Conservation (phyloP, 2,329 filamentous ascomycete species). For the Tolypocladium album region DNA sequence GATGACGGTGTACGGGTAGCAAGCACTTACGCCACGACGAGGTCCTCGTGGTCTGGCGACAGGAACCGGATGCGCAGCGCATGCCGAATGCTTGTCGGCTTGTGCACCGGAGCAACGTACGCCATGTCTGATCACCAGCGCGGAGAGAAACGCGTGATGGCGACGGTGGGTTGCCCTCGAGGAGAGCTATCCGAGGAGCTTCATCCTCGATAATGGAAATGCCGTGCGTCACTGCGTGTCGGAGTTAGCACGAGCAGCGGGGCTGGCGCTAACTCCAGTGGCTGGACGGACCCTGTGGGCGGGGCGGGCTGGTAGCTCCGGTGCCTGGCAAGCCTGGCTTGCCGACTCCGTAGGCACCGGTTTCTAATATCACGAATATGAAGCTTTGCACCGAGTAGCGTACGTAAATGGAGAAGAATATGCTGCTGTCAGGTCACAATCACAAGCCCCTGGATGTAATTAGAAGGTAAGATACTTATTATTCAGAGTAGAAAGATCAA, state of each 20-base stretch:
- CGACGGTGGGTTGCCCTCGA: constrained; percentile 6
- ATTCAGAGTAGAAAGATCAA: no score
- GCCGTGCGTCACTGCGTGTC: background rate
- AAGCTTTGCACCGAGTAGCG: no score
- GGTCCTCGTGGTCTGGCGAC: constrained; percentile 61
- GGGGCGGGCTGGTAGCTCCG: background rate
- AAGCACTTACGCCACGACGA: constrained; percentile 70
- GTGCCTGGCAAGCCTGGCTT: no score
- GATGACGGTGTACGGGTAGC: background rate
- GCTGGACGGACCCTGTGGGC: background rate
- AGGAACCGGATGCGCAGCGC: constrained; percentile 74
- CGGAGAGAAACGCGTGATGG: background rate
- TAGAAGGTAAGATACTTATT: no score
- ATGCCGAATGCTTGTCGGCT: constrained; percentile 83
- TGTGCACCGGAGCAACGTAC: constrained; percentile 88
- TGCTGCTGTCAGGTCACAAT: no score
- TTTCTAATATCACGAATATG: no score
- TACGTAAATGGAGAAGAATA: no score
- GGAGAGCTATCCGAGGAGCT: constrained; percentile 16
- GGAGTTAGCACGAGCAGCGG: background rate
- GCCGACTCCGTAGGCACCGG: no score
- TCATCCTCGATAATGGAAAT: constrained; percentile 6
- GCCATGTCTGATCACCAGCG: constrained; percentile 50
- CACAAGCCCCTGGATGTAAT: no score
- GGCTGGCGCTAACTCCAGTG: background rate